Conservation (phyloP, 805 yeast genomes). For the Debaryomyces maramus region DNA sequence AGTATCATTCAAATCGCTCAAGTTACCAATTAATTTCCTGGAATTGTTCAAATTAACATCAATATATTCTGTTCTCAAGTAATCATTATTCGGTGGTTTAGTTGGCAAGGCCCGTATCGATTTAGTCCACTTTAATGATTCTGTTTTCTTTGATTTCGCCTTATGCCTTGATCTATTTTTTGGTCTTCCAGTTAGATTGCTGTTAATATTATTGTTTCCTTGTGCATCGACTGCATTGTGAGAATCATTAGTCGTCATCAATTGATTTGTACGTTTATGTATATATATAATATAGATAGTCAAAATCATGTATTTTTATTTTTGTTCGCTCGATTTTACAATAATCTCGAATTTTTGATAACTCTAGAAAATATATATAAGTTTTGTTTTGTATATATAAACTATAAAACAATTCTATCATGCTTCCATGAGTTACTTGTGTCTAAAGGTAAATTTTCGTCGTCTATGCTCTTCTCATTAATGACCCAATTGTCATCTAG, state of each 20-base stretch:
- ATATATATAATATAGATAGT: no score
- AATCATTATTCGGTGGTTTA: conserved; percentile 30
- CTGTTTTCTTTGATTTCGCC: conserved; percentile 4
- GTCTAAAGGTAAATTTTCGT: conserved; percentile 27
- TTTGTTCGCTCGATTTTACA: no score
- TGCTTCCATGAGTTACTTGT: conserved; percentile 31
- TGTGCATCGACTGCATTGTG: no score
- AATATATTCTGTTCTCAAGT: conserved; percentile 34
- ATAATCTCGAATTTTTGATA: no score
- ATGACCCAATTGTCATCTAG: conserved; percentile 25
- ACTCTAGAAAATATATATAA: no score
- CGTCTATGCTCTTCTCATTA: conserved; percentile 15
- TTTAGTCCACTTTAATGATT: conserved; percentile 22
- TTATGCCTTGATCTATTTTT: not conserved
- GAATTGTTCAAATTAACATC: conserved; percentile 41
- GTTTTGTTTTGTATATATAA: no score
- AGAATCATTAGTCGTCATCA: no score
- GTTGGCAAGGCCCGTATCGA: conserved; percentile 35
- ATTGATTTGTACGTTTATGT: no score
- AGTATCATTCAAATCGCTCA: conserved; percentile 13
- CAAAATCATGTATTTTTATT: no score
- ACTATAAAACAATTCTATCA: conserved; percentile 22
- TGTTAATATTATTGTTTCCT: no score
- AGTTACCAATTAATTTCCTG: conserved; percentile 29
- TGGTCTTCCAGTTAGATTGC: no score